A percentile compares a stretch with the other conserved stretches of the same genome.
Conservation (phyloP, 345 rosid genomes). For the Eucalyptus lansdowneana region DNA sequence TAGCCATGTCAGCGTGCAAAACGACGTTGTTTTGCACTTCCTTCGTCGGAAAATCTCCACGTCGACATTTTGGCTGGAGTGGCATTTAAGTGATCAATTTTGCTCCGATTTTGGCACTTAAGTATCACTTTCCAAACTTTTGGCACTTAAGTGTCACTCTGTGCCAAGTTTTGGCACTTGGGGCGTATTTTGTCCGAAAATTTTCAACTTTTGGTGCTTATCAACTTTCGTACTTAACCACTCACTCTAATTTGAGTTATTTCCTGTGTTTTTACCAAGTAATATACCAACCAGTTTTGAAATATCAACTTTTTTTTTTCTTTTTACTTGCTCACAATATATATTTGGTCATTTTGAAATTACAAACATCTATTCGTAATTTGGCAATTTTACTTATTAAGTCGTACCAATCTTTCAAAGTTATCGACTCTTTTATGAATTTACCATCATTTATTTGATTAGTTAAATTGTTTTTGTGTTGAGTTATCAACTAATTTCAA, state of each 20-base stretch:
- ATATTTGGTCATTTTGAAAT: neutral
- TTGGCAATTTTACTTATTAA: neutral
- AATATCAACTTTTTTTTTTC: neutral
- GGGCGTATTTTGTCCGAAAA: no score
- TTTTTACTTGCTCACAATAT: neutral
- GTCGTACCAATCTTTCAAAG: neutral
- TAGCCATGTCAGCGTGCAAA: no score
- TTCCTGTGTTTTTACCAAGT: neutral
- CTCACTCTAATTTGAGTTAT: neutral
- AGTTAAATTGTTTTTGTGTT: neutral
- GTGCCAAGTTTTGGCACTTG: no score
- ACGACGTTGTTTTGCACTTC: no score
- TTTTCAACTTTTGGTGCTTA: neutral
- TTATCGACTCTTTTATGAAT: neutral
- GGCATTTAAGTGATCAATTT: no score
- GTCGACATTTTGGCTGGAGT: no score
- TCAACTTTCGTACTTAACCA: neutral
- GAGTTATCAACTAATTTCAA: neutral
- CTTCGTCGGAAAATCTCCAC: no score
- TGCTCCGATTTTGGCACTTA: no score
- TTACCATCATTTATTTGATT: neutral
- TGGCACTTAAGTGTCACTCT: no score
- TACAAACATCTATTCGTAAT: neutral
- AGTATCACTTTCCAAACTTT: no score
- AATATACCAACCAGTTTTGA: neutral